Evolutionary conservation across 2,329 filamentous ascomycete species (phyloP).

Genomic region (Venturia aucupariae): DNA sequence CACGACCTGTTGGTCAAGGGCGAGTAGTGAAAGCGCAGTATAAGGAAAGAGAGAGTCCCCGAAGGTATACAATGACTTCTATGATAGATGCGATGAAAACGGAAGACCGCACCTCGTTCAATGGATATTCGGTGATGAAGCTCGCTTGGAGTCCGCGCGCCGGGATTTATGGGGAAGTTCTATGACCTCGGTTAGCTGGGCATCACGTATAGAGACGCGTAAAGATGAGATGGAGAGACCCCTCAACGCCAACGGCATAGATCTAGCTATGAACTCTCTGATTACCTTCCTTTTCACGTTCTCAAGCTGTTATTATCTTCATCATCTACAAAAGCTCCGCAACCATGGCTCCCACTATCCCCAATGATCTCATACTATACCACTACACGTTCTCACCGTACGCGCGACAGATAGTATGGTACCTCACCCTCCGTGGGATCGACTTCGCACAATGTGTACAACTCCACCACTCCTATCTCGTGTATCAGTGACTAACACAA

Average conservation of each 20-base stretch:
- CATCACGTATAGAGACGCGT: not conserved
- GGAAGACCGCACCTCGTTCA: no score
- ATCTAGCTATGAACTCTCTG: not conserved
- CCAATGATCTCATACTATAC: constrained; percentile 50
- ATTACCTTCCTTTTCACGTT: no score
- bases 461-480: constrained; percentile 16
- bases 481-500: not conserved
- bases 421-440: constrained; percentile 56
- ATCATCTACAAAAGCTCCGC: no score
- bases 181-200: not conserved
- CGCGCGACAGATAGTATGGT: constrained; percentile 56
- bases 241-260: not conserved
- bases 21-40: no score
- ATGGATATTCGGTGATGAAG: no score
- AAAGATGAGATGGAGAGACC: not conserved
- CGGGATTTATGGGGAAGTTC: no score
- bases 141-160: no score
- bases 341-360: constrained; percentile 14
- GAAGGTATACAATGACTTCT: no score
- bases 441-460: constrained; percentile 59
- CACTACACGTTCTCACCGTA: constrained; percentile 59
- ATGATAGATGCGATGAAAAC: no score
- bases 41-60: no score
- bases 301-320: no score
- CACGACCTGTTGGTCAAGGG: no score